Evolutionary conservation across 164 flowering plant species (phyloP).

Genomic region (Magnolia changhungtana): DNA sequence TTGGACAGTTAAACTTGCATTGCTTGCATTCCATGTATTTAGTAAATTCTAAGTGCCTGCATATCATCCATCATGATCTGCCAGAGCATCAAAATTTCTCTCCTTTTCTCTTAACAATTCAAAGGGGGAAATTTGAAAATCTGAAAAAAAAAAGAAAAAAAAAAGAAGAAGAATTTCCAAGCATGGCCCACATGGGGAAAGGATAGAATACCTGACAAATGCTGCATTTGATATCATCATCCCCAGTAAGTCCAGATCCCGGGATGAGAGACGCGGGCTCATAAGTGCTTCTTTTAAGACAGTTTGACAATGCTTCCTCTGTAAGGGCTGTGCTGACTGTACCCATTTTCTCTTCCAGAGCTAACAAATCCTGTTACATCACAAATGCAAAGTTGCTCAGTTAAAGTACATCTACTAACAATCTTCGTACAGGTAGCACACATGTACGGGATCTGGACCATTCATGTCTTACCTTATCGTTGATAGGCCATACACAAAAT

Average conservation of each 20-base stretch:
- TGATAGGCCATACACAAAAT: neutral
- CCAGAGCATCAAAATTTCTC: too few species aligned
- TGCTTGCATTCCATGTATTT: too few species aligned
- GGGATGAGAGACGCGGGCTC: slow-evolving; percentile 18
- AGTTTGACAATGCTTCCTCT: slow-evolving; percentile 63
- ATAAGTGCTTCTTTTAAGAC: slow-evolving; percentile 52
- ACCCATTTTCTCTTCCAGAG: slow-evolving; percentile 94
- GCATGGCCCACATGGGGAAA: neutral
- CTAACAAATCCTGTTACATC: slow-evolving; percentile 68
- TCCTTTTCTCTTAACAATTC: too few species aligned
- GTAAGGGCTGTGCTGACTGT: slow-evolving; percentile 90
- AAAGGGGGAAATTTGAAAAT: too few species aligned
- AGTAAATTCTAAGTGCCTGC: too few species aligned
- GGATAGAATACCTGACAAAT: slow-evolving; percentile 81
- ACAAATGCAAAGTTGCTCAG: neutral
- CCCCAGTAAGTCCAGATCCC: slow-evolving; percentile 9
- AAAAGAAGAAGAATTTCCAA: neutral
- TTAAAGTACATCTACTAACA: too few species aligned
- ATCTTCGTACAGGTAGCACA: too few species aligned
- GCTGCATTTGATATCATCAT: slow-evolving; percentile 79
- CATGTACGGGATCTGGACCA: too few species aligned
- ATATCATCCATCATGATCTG: too few species aligned
- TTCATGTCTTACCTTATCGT: too few species aligned
- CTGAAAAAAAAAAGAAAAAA: too few species aligned
- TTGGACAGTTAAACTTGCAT: too few species aligned